phyloP scores from a whole-genome alignment of 176 grass and related monocot genomes.

The Paspalum vaginatum region DNA sequence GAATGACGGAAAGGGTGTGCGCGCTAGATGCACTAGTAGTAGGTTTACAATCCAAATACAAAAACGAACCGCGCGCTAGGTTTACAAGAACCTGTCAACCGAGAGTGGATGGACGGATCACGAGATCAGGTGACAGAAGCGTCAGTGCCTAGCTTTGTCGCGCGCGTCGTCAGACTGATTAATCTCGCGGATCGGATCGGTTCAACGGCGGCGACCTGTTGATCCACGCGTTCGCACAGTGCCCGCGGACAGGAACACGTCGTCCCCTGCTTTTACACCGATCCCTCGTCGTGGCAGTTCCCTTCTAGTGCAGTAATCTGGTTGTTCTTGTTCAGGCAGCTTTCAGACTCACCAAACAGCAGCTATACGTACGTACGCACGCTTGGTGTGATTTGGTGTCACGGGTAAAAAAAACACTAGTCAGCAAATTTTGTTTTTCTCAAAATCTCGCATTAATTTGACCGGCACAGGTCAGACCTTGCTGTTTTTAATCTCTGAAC shows the following conservation, averaged over 20 bases:
- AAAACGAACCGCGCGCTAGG: not conserved
- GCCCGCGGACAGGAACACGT: not conserved
- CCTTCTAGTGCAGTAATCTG: not conserved
- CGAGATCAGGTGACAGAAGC: not conserved
- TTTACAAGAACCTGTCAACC: conserved; percentile 15
- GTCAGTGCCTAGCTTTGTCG: not conserved
- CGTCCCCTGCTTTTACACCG: not conserved
- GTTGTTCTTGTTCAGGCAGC: not conserved
- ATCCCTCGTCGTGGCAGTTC: not conserved
- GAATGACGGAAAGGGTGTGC: not conserved
- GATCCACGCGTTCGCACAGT: conserved; percentile 27
- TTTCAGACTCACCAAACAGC: too few relatives aligned
- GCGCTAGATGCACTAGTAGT: not conserved
- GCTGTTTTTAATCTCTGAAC: too few relatives aligned
- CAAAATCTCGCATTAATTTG: too few relatives aligned
- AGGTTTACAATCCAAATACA: not conserved
- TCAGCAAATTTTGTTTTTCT: too few relatives aligned
- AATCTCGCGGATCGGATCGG: not conserved
- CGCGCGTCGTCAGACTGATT: not conserved
- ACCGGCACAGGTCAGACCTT: too few relatives aligned
- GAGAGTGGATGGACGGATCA: not conserved
- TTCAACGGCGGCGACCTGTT: not conserved
- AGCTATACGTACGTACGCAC: too few relatives aligned
- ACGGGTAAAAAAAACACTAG: too few relatives aligned
- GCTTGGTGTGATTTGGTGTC: too few relatives aligned